Base-by-base conservation (phyloP, 345 rosid species). In the Hibiscus mutabilis region DNA sequence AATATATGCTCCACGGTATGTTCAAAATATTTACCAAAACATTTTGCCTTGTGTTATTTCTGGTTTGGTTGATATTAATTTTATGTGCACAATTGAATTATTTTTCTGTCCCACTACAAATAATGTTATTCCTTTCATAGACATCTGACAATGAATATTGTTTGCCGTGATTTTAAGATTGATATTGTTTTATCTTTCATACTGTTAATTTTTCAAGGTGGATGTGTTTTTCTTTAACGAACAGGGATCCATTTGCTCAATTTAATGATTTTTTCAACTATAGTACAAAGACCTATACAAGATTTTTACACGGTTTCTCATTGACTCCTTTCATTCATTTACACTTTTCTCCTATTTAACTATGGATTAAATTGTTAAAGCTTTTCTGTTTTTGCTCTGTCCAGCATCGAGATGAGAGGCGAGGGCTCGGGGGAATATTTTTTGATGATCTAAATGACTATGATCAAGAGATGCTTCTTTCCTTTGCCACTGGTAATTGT, bases 391-490 rank as follows among this genome's bases (percentile, higher is more conserved):
- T 19, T 29, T 63, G 67, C 22, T 70, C 4, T 76, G 21, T 91
- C 79, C 84, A 95, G 99, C 99, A 95, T 71, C 91, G 96, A 65
- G 86, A 69, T 67, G 99, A 95, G 86, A 85, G 99, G 69, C 83
- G 97, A 81, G 97, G 99, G 71, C 96, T 95, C 75, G 99, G 99
- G 61, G 99, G 99, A 58, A 86, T 95, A 65, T 95, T 95, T 83
- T 95, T 95, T 77, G 99, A 95, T 81, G 99, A 95, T 82, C 87
- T 95, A 72, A 90, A 92, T 79, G 89, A 90, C 70, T 82, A 84
- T 42, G 96, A 92, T 82, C 97, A 90, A 61, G 99, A 92, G 75
- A 95, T 92, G 97, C 97, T 92, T 75, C 91, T 95, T 70, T 77
- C 89, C 44, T 95, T 95, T 76, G 85, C 97, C 75, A 89, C 97